Evolutionary conservation across 495 filamentous ascomycete species (phyloP).

Genomic region (Podospora appendiculata): DNA sequence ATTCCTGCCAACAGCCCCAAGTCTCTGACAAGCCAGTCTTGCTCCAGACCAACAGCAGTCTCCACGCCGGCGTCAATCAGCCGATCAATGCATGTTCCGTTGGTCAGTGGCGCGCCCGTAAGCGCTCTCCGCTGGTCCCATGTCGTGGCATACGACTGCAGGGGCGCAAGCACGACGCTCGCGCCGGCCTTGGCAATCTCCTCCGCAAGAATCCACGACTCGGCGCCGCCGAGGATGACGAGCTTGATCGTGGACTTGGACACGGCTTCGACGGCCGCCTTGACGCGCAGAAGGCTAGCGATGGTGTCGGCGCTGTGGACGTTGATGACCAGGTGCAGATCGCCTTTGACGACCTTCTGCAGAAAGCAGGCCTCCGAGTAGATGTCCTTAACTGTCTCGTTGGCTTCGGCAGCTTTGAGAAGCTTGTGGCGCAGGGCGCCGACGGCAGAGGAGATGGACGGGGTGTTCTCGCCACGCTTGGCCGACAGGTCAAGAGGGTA

Average conservation of each 20-base stretch:
- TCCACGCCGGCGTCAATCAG: slow-evolving; percentile 38
- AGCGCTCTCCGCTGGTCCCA: slow-evolving; percentile 44
- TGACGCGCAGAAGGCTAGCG: slow-evolving; percentile 31
- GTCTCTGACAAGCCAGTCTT: slow-evolving; percentile 43
- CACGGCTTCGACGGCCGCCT: slow-evolving; percentile 21
- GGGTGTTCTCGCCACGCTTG: slow-evolving; percentile 24
- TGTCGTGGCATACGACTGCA: slow-evolving; percentile 28
- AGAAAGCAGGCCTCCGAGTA: slow-evolving; percentile 34
- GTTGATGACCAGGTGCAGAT: slow-evolving; percentile 30
- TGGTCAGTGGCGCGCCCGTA: slow-evolving; percentile 44
- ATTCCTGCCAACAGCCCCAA: slow-evolving; percentile 41
- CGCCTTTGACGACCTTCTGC: slow-evolving; percentile 28
- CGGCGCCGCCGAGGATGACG: slow-evolving; percentile 41
- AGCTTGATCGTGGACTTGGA: slow-evolving; percentile 22
- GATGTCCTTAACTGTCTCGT: slow-evolving; percentile 18
- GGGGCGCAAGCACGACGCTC: slow-evolving; percentile 41
- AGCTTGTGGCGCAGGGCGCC: slow-evolving; percentile 33
- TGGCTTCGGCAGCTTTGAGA: slow-evolving; percentile 24
- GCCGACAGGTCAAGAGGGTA: slow-evolving; percentile 30
- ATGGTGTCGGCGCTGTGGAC: slow-evolving; percentile 40
- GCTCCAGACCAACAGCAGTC: slow-evolving; percentile 36
- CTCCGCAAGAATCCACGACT: slow-evolving; percentile 38
- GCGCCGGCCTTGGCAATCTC: slow-evolving; percentile 37
- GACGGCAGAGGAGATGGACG: slow-evolving; percentile 32
- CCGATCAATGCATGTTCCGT: slow-evolving; percentile 39